A percentile compares a stretch with the other conserved stretches of the same genome.
Conservation (phyloP, 2,329 filamentous ascomycete species). For the Tolypocladium pustulatum region DNA sequence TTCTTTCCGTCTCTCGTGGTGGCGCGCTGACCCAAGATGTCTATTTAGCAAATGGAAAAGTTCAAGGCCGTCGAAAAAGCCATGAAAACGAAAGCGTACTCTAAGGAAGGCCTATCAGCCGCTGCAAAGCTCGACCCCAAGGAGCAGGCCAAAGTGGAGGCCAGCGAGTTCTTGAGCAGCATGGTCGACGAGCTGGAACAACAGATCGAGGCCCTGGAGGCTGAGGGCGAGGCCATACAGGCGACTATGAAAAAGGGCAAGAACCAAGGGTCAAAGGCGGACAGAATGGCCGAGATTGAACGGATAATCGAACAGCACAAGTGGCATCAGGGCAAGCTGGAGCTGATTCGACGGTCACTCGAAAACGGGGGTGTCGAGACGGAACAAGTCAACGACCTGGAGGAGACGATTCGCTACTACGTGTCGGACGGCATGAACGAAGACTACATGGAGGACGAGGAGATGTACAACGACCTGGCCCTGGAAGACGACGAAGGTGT, state of each 20-base stretch:
- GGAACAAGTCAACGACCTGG: conserved; percentile 76
- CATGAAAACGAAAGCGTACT: conserved; percentile 99
- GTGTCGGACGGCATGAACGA: conserved; percentile 80
- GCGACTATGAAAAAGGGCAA: conserved; percentile 93
- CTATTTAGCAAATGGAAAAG: conserved; percentile 83
- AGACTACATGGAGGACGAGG: conserved; percentile 90
- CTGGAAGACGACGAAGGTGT: conserved; percentile 85
- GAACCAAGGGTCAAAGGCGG: conserved; percentile 71
- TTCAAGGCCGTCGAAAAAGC: conserved; percentile 99
- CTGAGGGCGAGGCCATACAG: conserved; percentile 77
- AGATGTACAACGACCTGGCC: conserved; percentile 88
- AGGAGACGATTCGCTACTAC: conserved; percentile 92
- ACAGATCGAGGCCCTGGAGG: conserved; percentile 87
- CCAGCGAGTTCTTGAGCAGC: conserved; percentile 71
- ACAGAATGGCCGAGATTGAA: conserved; percentile 81
- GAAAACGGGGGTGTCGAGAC: conserved; percentile 88
- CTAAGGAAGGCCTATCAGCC: conserved; percentile 89
- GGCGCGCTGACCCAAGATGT: neutral
- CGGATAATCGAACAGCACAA: conserved; percentile 82
- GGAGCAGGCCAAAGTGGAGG: conserved; percentile 87
- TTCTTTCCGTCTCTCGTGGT: neutral
- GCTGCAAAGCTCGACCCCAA: conserved; percentile 93
- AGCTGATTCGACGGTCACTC: conserved; percentile 78
- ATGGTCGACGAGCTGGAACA: conserved; percentile 90
- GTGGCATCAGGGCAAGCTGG: conserved; percentile 89